These are phyloP conservation scores for Climacium dendroides DNA, from an alignment of 225 moss, liverwort and hornwort genomes.

Conservation along the genomic window DNA sequence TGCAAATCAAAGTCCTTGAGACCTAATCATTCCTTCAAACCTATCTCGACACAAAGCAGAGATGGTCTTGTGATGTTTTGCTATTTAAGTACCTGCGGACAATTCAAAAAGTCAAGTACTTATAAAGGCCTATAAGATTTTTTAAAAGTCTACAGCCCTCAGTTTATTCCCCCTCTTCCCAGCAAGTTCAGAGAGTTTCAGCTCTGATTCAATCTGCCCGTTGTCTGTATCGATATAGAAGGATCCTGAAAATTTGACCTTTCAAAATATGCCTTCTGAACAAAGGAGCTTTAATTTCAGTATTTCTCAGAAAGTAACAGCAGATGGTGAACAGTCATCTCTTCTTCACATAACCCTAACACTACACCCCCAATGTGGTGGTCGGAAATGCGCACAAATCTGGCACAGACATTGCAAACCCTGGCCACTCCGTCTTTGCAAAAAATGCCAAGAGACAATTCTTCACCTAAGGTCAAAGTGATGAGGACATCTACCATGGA, in stretches of 20 bases:
- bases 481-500: not conserved
- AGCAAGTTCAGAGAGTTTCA: not conserved
- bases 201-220: not conserved
- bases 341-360: not conserved
- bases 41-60: not conserved
- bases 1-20: not conserved
- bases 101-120: not conserved
- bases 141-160: not conserved
- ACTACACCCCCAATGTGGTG: not conserved
- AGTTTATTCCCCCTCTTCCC: not conserved
- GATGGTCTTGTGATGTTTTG: not conserved
- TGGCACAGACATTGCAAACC: not conserved
- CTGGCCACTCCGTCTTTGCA: not conserved
- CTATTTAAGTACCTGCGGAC: not conserved
- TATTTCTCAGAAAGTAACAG: not conserved
- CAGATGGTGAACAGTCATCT: not conserved
- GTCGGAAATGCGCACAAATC: not conserved
- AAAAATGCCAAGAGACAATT: not conserved
- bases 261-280: not conserved
- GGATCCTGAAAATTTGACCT: not conserved
- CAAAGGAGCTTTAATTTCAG: not conserved
- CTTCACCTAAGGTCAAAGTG: not conserved
- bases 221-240: not conserved
- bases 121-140: not conserved
- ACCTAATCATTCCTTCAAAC: not conserved